phyloP scores from a whole-genome alignment of 352 stramenopile genomes.

The Achlya hypogyna region DNA sequence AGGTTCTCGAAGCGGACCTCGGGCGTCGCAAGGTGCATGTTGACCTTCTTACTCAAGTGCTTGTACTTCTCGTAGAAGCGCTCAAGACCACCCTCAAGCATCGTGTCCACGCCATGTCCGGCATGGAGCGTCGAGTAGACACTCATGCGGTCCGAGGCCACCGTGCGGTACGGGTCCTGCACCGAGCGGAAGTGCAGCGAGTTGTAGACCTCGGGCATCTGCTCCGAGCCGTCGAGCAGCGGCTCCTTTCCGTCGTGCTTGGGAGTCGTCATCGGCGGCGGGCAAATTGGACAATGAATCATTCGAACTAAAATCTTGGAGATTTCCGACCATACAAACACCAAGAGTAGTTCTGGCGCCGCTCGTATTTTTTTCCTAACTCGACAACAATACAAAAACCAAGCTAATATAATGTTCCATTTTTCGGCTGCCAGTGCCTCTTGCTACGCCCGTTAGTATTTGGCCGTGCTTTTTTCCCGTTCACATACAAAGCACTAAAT shows the following conservation, averaged over 20 bases:
- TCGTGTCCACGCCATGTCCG: conserved; percentile 49
- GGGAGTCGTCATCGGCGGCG: background rate
- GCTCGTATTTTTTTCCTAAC: too few species aligned
- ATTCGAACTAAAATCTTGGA: background rate
- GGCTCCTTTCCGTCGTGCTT: conserved; percentile 13
- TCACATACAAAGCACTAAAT: too few species aligned
- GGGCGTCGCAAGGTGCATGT: conserved; percentile 43
- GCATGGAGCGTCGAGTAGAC: conserved; percentile 51
- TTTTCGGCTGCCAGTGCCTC: background rate
- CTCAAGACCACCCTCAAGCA: conserved; percentile 59
- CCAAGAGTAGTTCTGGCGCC: too few species aligned
- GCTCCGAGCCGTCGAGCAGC: conserved; percentile 23
- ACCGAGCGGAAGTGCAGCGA: conserved; percentile 67
- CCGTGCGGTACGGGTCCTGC: conserved; percentile 59
- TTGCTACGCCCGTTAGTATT: too few species aligned
- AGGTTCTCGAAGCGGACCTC: conserved; percentile 75
- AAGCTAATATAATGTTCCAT: background rate
- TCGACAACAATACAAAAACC: too few species aligned
- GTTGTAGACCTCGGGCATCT: conserved; percentile 51
- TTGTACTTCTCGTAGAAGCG: conserved; percentile 80
- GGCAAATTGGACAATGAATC: conserved; percentile 13
- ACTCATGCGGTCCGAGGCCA: conserved; percentile 35
- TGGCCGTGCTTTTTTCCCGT: too few species aligned
- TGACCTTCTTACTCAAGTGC: conserved; percentile 57
- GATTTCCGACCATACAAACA: background rate